A percentile compares a stretch with the other conserved stretches of the same genome.
phyloP scores from a whole-genome alignment of 1,284 basidiomycete species.

The Cryptococcus jaspeensis region DNA sequence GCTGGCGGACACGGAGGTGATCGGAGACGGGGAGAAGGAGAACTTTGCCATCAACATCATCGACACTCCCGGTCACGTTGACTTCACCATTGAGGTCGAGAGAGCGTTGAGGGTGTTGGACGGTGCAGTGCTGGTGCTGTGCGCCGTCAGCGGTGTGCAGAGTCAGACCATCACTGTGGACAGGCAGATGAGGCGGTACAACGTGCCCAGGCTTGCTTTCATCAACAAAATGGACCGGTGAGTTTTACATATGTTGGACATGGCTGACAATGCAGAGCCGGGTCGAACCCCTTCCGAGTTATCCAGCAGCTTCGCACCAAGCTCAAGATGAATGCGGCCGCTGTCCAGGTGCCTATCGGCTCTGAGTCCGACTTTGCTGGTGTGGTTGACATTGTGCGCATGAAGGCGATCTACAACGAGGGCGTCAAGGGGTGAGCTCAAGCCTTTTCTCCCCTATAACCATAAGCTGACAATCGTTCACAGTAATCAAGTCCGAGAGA shows the following conservation, averaged over 20 bases:
- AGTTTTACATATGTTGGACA: constrained; percentile 5
- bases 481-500: constrained; percentile 72
- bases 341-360: constrained; percentile 96
- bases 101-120: constrained; percentile 93
- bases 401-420: constrained; percentile 93
- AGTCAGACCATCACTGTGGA: constrained; percentile 97
- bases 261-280: constrained; percentile 61
- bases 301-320: constrained; percentile 89
- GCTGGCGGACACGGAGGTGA: constrained; percentile 36
- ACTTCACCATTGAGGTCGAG: constrained; percentile 99
- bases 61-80: constrained; percentile 98
- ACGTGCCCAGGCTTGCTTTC: constrained; percentile 92
- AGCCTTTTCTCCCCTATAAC: neutral
- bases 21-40: constrained; percentile 62
- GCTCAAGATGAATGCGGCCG: constrained; percentile 87
- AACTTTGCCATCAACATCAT: constrained; percentile 98
- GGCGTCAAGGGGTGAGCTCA: constrained; percentile 82
- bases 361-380: constrained; percentile 84
- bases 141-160: constrained; percentile 88
- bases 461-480: neutral
- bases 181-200: constrained; percentile 95
- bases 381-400: constrained; percentile 89
- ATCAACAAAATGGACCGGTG: constrained; percentile 99
- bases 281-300: constrained; percentile 95
- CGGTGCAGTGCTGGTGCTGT: constrained; percentile 93